Evolutionary conservation across 106 monocot genomes (phyloP).

Genomic region (Allium sativum): DNA sequence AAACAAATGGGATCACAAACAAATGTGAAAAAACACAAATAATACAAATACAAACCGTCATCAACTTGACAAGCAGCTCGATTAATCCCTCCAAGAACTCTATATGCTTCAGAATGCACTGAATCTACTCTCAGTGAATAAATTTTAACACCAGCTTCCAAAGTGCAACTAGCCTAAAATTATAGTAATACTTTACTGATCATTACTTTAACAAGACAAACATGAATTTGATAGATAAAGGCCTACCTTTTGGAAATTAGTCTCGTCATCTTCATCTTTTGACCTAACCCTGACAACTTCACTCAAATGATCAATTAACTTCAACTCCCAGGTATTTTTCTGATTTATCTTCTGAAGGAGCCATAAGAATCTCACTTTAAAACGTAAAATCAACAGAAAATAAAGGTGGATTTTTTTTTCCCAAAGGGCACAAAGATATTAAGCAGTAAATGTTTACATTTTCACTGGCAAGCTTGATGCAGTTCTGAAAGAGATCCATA

Average conservation of each 20-base stretch:
- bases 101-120: conserved; percentile 87
- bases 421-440: too few relatives aligned
- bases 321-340: conserved; percentile 95
- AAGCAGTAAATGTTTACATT: conserved; percentile 27
- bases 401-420: not conserved
- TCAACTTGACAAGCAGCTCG: conserved; percentile 65
- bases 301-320: conserved; percentile 83
- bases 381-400: not conserved
- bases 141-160: conserved; percentile 98
- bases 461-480: conserved; percentile 92
- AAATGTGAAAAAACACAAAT: not conserved
- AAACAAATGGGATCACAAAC: not conserved
- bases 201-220: too few relatives aligned
- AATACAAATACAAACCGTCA: conserved; percentile 25
- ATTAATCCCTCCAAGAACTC: conserved; percentile 94
- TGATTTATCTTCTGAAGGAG: conserved; percentile 85
- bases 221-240: not conserved
- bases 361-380: not conserved
- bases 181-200: not conserved
- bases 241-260: conserved; percentile 90
- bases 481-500: conserved; percentile 90
- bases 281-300: conserved; percentile 57
- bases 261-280: conserved; percentile 58
- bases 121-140: conserved; percentile 96
- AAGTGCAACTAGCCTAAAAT: conserved; percentile 83